These are phyloP conservation scores for Solanum pennellii DNA, from an alignment of 257 asterid genomes.

Conservation along the genomic window DNA sequence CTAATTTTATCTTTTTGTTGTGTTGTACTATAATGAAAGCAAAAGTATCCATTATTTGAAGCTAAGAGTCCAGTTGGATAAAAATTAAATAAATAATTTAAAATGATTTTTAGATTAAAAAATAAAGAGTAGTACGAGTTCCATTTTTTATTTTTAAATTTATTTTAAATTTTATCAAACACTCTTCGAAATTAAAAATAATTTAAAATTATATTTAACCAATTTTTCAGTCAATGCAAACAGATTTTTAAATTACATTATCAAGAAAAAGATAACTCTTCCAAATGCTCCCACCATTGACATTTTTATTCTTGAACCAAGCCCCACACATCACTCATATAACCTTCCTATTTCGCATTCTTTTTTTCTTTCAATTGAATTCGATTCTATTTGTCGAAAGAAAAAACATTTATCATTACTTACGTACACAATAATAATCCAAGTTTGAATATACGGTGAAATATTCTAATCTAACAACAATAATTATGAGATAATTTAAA, in stretches of 20 bases:
- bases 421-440: background rate
- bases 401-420: too few species aligned
- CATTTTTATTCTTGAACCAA: background rate
- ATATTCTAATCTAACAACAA: background rate
- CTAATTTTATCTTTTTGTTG: background rate
- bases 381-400: too few species aligned
- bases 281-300: background rate
- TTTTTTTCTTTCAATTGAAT: background rate
- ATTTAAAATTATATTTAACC: too few species aligned
- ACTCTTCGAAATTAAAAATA: too few species aligned
- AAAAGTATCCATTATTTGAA: background rate
- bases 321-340: background rate
- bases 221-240: too few species aligned
- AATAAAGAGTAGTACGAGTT: too few species aligned
- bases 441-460: background rate
- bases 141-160: too few species aligned
- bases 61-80: background rate
- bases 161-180: too few species aligned
- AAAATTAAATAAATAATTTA: too few species aligned
- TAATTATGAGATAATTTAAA: background rate
- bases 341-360: background rate
- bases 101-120: too few species aligned
- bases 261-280: background rate
- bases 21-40: background rate
- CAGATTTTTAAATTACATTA: background rate